Percentiles rank a stretch among this genome's conserved stretches.
phyloP scores from a whole-genome alignment of 768 basidiomycete genomes.

The Auriculariales sp. region DNA sequence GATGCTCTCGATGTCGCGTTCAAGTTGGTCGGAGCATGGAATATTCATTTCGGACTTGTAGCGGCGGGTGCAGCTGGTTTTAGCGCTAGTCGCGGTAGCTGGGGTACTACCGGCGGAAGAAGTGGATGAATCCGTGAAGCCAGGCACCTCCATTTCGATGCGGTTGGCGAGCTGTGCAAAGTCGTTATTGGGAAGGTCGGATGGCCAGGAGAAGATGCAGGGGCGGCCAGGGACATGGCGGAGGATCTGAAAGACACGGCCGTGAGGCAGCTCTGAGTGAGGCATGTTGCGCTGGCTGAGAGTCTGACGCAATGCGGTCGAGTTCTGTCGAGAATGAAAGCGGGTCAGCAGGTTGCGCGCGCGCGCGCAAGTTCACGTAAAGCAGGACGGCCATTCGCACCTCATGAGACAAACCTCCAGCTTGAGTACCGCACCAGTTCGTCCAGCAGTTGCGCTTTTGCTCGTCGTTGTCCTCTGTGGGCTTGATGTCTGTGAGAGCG shows the following conservation, averaged over 20 bases:
- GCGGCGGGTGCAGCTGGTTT: slow-evolving; percentile 75
- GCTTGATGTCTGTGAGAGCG: slow-evolving; percentile 14
- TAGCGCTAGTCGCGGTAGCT: slow-evolving; percentile 29
- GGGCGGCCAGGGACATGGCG: slow-evolving; percentile 41
- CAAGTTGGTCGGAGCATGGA: slow-evolving; percentile 28
- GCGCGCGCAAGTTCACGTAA: background rate
- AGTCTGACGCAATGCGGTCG: slow-evolving; percentile 20
- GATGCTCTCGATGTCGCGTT: slow-evolving; percentile 66
- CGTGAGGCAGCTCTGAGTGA: slow-evolving; percentile 20
- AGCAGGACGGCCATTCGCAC: background rate
- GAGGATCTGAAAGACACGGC: slow-evolving; percentile 67
- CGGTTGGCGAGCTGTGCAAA: slow-evolving; percentile 48
- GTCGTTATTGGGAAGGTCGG: slow-evolving; percentile 30
- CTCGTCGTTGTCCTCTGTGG: slow-evolving; percentile 61
- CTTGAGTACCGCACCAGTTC: slow-evolving; percentile 78
- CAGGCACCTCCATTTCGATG: slow-evolving; percentile 32
- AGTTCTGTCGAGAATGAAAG: background rate
- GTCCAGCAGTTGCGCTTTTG: slow-evolving; percentile 60
- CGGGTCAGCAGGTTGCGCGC: background rate
- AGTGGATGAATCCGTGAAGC: too few relatives aligned
- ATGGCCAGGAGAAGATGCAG: slow-evolving; percentile 65
- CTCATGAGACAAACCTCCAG: slow-evolving; percentile 20
- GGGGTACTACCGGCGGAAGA: too few relatives aligned
- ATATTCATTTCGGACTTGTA: slow-evolving; percentile 61
- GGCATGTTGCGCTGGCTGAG: slow-evolving; percentile 38